Conservation (phyloP, 2,329 filamentous ascomycete species). For the Fusarium pseudocircinatum region DNA sequence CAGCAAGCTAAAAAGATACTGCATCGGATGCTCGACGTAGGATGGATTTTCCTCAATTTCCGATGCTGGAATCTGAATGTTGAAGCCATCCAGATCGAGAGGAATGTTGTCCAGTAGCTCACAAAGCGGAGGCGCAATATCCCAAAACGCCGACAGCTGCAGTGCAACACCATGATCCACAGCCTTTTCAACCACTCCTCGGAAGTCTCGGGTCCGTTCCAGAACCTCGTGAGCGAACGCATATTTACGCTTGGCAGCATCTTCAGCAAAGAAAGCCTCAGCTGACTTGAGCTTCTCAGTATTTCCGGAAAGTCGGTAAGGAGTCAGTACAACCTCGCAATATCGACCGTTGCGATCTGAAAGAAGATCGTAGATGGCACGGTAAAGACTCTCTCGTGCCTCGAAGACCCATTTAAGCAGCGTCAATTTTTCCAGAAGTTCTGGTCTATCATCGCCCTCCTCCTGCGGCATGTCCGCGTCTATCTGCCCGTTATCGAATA, state of each 20-base stretch:
- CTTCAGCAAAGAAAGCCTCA: constrained; percentile 82
- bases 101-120: constrained; percentile 85
- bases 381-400: constrained; percentile 85
- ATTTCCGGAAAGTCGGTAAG: constrained; percentile 80
- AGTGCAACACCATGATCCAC: constrained; percentile 89
- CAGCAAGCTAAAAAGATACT: constrained; percentile 88
- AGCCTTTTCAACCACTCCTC: constrained; percentile 82
- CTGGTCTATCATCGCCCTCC: constrained; percentile 93
- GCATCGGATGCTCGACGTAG: constrained; percentile 82
- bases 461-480: constrained; percentile 87
- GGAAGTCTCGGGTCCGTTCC: constrained; percentile 78
- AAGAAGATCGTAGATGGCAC: constrained; percentile 85
- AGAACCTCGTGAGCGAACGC: constrained; percentile 77
- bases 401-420: constrained; percentile 98
- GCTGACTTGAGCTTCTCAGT: constrained; percentile 83
- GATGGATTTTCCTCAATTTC: constrained; percentile 88
- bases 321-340: constrained; percentile 81
- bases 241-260: constrained; percentile 76
- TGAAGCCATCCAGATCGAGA: constrained; percentile 65
- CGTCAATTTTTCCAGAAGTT: constrained; percentile 92
- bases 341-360: constrained; percentile 88
- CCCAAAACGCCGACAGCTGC: constrained; percentile 96
- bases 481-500: constrained; percentile 73
- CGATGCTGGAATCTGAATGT: constrained; percentile 77
- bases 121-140: constrained; percentile 87